Evolutionary conservation across 1,139 yeast species (phyloP).

Genomic region (Pneumocystis canis): DNA sequence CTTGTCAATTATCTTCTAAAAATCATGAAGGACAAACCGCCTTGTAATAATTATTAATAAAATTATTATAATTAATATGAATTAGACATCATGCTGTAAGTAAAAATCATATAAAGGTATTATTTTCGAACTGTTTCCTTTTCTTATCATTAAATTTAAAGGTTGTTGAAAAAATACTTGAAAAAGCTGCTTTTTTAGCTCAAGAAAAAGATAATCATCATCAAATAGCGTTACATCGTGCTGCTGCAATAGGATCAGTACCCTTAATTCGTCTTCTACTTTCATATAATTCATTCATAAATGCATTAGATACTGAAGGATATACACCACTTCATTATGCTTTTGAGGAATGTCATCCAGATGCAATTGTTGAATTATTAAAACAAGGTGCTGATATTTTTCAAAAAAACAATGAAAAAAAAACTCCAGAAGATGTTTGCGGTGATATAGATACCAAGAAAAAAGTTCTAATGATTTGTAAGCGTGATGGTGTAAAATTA

Average conservation of each 20-base stretch:
- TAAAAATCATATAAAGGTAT: conserved; percentile 38
- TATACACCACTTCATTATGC: conserved; percentile 90
- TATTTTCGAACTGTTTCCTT: conserved; percentile 20
- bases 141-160: conserved; percentile 37
- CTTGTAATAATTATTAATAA: conserved; percentile 44
- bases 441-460: conserved; percentile 43
- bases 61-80: neutral
- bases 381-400: conserved; percentile 49
- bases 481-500: conserved; percentile 10
- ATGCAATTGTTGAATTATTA: conserved; percentile 49
- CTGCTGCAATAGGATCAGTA: conserved; percentile 62
- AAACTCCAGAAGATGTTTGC: conserved; percentile 46
- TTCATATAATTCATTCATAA: conserved; percentile 47
- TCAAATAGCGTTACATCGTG: conserved; percentile 63
- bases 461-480: conserved; percentile 18
- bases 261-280: conserved; percentile 38
- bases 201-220: conserved; percentile 53
- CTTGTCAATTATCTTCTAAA: conserved; percentile 36
- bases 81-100: conserved; percentile 28
- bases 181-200: conserved; percentile 38
- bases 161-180: conserved; percentile 15
- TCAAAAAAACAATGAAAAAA: conserved; percentile 27
- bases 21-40: conserved; percentile 62
- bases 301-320: conserved; percentile 53
- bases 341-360: conserved; percentile 79